Evolutionary conservation across 108 stramenopile genomes (phyloP).

Genomic region (Skeletonema potamos): DNA sequence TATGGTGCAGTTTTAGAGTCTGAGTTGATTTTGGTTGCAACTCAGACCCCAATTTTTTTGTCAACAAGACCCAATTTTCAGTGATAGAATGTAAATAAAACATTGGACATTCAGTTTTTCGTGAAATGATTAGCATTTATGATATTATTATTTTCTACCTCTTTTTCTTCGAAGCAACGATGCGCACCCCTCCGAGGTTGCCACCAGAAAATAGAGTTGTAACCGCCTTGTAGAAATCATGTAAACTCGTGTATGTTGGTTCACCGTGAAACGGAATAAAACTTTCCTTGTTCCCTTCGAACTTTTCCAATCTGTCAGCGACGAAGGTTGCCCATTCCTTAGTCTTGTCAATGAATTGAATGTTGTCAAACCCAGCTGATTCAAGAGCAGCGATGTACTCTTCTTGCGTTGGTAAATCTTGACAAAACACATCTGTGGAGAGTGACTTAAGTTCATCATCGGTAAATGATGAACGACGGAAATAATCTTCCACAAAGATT

Average conservation of each 20-base stretch:
- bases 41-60: neutral
- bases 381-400: constrained; percentile 37
- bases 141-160: neutral
- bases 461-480: constrained; percentile 19
- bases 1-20: neutral
- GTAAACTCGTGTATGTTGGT: constrained; percentile 24
- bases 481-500: constrained; percentile 39
- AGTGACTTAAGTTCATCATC: constrained; percentile 24
- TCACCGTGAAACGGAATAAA: constrained; percentile 30
- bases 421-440: constrained; percentile 30
- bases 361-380: constrained; percentile 36
- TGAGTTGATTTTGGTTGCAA: constrained; percentile 3
- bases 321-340: constrained; percentile 35
- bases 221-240: constrained; percentile 37
- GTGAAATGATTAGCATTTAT: neutral
- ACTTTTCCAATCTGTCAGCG: constrained; percentile 20
- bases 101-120: too few relatives aligned
- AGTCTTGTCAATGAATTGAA: constrained; percentile 41
- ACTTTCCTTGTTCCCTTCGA: constrained; percentile 12
- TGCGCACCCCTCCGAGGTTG: constrained; percentile 46
- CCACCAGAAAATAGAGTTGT: constrained; percentile 18
- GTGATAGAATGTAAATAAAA: neutral
- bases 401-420: constrained; percentile 26
- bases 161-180: constrained; percentile 25
- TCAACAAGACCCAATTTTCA: neutral